phyloP scores from a whole-genome alignment of 352 stramenopile genomes.

The Phytophthora pinifolia region DNA sequence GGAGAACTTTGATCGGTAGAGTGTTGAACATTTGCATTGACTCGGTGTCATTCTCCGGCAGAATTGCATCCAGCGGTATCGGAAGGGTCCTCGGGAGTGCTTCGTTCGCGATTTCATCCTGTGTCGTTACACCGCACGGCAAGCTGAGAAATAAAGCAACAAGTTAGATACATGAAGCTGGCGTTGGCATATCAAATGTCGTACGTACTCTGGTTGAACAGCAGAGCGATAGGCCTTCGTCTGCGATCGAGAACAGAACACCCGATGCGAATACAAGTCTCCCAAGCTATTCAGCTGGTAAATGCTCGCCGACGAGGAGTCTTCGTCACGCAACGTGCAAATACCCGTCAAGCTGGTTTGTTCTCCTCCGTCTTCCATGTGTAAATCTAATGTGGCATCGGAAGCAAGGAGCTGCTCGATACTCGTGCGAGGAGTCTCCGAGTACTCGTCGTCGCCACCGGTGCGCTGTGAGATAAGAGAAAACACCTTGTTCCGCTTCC shows the following conservation, averaged over 20 bases:
- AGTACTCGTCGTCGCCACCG: constrained; percentile 34
- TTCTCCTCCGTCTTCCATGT: constrained; percentile 59
- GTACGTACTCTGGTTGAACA: constrained; percentile 63
- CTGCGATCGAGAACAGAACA: constrained; percentile 38
- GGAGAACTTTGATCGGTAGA: constrained; percentile 46
- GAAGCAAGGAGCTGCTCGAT: constrained; percentile 56
- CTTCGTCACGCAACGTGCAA: constrained; percentile 37
- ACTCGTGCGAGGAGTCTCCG: constrained; percentile 11
- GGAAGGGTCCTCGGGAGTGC: constrained; percentile 33
- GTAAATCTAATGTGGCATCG: constrained; percentile 62
- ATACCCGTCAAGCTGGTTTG: constrained; percentile 55
- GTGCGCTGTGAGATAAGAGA: constrained; percentile 44
- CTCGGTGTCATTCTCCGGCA: constrained; percentile 52
- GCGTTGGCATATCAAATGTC: neutral
- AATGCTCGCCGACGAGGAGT: constrained; percentile 30
- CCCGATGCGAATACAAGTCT: constrained; percentile 61
- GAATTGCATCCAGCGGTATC: constrained; percentile 54
- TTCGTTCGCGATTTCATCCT: constrained; percentile 19
- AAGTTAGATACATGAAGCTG: constrained; percentile 4
- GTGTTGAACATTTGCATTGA: constrained; percentile 44
- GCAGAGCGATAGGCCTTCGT: constrained; percentile 42
- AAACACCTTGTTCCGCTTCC: constrained; percentile 25
- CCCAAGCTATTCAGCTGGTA: constrained; percentile 73
- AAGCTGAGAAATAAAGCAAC: constrained; percentile 35
- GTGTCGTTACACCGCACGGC: constrained; percentile 45